A percentile compares a stretch with the other conserved stretches of the same genome.
These are phyloP conservation scores for Middelhovenomyces tepae DNA, from an alignment of 805 yeast genomes.

Conservation along the genomic window DNA sequence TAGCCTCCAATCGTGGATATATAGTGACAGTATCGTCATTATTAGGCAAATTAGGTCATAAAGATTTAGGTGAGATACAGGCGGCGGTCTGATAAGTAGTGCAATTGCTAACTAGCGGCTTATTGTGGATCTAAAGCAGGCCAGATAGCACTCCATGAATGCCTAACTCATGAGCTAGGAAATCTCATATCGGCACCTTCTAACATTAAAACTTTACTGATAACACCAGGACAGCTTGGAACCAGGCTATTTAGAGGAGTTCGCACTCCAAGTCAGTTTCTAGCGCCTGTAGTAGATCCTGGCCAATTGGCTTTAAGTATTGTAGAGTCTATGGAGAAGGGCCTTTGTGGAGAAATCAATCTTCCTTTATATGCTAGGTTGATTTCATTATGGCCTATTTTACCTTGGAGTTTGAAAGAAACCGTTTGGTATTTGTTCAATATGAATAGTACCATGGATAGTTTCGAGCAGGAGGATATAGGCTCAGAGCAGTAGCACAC, in stretches of 20 bases:
- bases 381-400: slow-evolving; percentile 38
- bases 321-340: slow-evolving; percentile 20
- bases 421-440: too few relatives aligned
- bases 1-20: slow-evolving; percentile 46
- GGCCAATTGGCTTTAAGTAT: slow-evolving; percentile 48
- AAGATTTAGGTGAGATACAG: too few relatives aligned
- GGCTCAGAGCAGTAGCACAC: too few relatives aligned
- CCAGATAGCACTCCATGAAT: slow-evolving; percentile 61
- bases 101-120: slow-evolving; percentile 52
- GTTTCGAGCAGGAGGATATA: too few relatives aligned
- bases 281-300: slow-evolving; percentile 72
- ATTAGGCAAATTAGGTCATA: slow-evolving; percentile 68
- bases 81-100: too few relatives aligned
- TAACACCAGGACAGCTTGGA: slow-evolving; percentile 72
- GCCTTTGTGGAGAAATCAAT: slow-evolving; percentile 49
- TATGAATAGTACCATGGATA: too few relatives aligned
- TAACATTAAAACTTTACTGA: slow-evolving; percentile 53
- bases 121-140: slow-evolving; percentile 84
- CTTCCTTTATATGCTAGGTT: slow-evolving; percentile 61
- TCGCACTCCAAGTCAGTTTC: slow-evolving; percentile 50
- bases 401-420: too few relatives aligned
- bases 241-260: slow-evolving; percentile 63
- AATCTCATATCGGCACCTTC: slow-evolving; percentile 31
- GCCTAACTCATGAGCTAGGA: slow-evolving; percentile 55
- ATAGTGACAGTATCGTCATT: slow-evolving; percentile 69